Base-by-base conservation (phyloP, 2,329 filamentous ascomycete genomes). In the Cytospora paraplurivora region DNA sequence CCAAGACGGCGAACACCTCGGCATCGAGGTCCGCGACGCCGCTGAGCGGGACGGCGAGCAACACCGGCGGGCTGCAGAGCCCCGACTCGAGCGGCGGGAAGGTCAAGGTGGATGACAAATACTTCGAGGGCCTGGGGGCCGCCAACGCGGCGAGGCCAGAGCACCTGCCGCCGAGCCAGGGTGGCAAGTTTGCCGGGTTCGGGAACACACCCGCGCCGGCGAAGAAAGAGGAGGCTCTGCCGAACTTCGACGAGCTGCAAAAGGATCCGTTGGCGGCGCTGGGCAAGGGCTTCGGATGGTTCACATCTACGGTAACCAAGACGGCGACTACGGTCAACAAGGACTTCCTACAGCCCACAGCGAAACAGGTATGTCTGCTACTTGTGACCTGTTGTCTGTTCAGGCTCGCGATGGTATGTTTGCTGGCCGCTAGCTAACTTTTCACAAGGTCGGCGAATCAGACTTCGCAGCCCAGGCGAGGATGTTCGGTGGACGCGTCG, bases 241-340 rank as follows among this genome's bases (percentile, higher is more conserved):
- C 90, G 0, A 87, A 87, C 13, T 79, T 95, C n/a, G 89, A 95
- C 61, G 94, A 98, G 61, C 86, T 98, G 72, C 92, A 97, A 76
- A 91, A 88, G 73, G 95, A 99, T 74, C 93, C 95, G 0, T 82
- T 98, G 67, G 93, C 86, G 1, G 93, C 94, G 17, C 77, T 99
- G 70, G 92, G 88, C 34, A 97, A 96, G 77, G 91, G 94, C 0
- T 96, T 98, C 71, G 94, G 94, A 10, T 98, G 95, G 93, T 92
- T 98, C 72, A 86, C 92, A 19, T 90, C 87, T 38, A 93, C 92
- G 13, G 92, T 98, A 50, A 88, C 88, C 33, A 97, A 95, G 82
- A 91, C 91, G 68, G 95, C 93, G 44, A 96, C 96, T 81, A 91
- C 87, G 17, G 89, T 97, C 32, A 96, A 97, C 74, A 90, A 95